These are phyloP conservation scores for Fusarium piperis DNA, from an alignment of 2,329 filamentous ascomycete genomes.

Conservation along the genomic window DNA sequence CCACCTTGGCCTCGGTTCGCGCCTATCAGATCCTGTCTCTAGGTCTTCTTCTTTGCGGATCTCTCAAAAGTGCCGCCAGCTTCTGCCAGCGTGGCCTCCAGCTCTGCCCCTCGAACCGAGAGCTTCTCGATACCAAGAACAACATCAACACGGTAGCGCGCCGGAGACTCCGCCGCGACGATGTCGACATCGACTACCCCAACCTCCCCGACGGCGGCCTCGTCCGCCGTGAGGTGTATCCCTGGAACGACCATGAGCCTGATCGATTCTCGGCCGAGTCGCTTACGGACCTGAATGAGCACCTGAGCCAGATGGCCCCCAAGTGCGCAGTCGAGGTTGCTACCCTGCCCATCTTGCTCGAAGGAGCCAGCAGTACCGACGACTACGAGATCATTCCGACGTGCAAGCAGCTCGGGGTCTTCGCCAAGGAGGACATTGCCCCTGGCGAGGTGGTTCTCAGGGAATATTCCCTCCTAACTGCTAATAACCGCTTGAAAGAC, in stretches of 20 bases:
- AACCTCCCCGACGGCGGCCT: constrained; percentile 75
- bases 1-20: constrained; percentile 61
- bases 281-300: constrained; percentile 75
- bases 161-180: constrained; percentile 56
- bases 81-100: constrained; percentile 72
- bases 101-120: constrained; percentile 62
- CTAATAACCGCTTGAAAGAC: constrained; percentile 88
- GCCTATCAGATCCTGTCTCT: constrained; percentile 69
- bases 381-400: constrained; percentile 63
- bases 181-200: constrained; percentile 55
- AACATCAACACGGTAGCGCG: constrained; percentile 64
- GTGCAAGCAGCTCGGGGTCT: constrained; percentile 85
- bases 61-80: constrained; percentile 71
- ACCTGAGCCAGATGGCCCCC: constrained; percentile 75
- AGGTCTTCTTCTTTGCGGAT: constrained; percentile 71
- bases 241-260: constrained; percentile 74
- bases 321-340: constrained; percentile 84
- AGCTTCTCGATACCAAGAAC: constrained; percentile 63
- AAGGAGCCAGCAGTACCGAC: constrained; percentile 61
- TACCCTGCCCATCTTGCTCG: constrained; percentile 76
- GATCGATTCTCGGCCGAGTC: constrained; percentile 77
- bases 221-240: constrained; percentile 76
- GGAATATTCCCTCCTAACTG: constrained; percentile 88
- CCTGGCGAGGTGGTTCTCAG: constrained; percentile 80
- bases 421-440: constrained; percentile 82